Conservation (phyloP, 495 filamentous ascomycete genomes). For the Tetracladium marchalianum region DNA sequence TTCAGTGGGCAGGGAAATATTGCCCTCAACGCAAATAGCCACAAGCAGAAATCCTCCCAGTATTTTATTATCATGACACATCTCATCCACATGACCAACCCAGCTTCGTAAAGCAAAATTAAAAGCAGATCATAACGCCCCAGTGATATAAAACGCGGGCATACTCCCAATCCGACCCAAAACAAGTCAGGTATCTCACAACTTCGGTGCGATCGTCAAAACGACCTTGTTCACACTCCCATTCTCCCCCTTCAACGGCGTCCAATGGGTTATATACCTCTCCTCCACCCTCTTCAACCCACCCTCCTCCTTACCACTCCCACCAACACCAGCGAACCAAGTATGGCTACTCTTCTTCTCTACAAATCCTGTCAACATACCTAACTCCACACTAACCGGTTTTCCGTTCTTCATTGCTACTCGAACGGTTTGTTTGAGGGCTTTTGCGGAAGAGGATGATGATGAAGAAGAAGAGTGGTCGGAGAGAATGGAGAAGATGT, state of each 20-base stretch:
- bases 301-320: conserved; percentile 19
- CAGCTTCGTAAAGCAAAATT: too few species aligned
- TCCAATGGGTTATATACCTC: conserved; percentile 42
- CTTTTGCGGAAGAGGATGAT: conserved; percentile 22
- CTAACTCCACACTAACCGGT: conserved; percentile 30
- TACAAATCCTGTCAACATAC: conserved; percentile 12
- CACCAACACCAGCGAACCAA: conserved; percentile 1
- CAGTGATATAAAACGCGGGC: too few species aligned
- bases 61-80: too few species aligned
- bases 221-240: conserved; percentile 37
- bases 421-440: conserved; percentile 28
- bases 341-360: conserved; percentile 4
- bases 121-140: too few species aligned
- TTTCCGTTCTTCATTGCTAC: conserved; percentile 29
- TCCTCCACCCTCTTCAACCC: conserved; percentile 21
- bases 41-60: too few species aligned
- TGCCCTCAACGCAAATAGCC: too few species aligned
- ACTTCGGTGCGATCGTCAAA: conserved; percentile 26
- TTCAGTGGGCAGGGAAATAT: too few species aligned
- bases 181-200: not conserved
- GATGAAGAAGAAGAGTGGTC: conserved; percentile 25
- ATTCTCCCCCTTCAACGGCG: conserved; percentile 40
- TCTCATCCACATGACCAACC: too few species aligned
- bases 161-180: too few species aligned
- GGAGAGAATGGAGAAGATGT: conserved; percentile 40